Base-by-base conservation (phyloP, 2,329 filamentous ascomycete genomes). In the Ophiostoma sp. region DNA sequence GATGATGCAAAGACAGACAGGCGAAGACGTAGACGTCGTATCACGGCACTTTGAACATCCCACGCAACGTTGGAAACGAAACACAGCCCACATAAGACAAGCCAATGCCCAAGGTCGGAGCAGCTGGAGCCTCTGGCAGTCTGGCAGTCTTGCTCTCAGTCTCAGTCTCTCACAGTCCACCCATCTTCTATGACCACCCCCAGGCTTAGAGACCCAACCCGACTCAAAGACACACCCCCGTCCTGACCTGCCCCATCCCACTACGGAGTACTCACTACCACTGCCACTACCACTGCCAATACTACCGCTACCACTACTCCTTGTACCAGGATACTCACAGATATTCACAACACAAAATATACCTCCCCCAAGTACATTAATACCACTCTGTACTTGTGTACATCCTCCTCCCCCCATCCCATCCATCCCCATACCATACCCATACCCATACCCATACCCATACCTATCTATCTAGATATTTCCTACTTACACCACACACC, bases 21-120 rank as follows among this genome's bases (percentile, higher is more conserved):
- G 18, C 2, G 38, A 6, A 42, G 12, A 63, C 60, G 42, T 41
- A 63, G n/a, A 63, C 38, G 60, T 63, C 38, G 60, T 63, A 42
- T 63, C 60, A 63, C 60, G 60, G 60, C 60, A 63, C n/a, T 63
- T 63, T 14, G 12, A 11, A 18, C 60, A 63, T 63, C 60, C 60
- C 38, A 42, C 60, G 60, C 60, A 63, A 63, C 60, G 60, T 63
- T 63, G 16, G 60, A 63, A 63, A 41, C 60, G 60, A 63, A 63
- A 63, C 60, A 63, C 58, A 38, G 58, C 58, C 58, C 58, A 11
- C 41, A 62, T 62, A 41, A 62, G 36, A 62, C 14, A 63, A 11
- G 14, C 60, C 3, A 62, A 55, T 9, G 60, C 60, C 60, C 38
- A 63, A 63, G 60, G 1, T 27, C 27, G 27, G 27, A 27, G 27